Evolutionary conservation across 148 eudicot species (phyloP).

Genomic region (Rhododendron simsii): DNA sequence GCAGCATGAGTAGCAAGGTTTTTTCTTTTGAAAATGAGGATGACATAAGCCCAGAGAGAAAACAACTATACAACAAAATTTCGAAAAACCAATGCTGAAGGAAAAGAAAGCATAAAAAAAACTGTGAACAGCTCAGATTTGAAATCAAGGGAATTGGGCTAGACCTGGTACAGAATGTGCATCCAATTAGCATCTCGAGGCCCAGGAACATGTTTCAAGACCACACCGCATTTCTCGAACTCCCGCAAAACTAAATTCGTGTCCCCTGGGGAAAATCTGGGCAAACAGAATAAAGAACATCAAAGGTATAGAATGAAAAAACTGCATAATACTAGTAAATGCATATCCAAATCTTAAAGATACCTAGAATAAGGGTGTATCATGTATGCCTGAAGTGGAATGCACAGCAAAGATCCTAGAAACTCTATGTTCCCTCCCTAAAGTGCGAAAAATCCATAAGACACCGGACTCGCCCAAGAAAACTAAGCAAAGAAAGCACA

Average conservation of each 20-base stretch:
- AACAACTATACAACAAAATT: not conserved
- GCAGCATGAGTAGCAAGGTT: not conserved
- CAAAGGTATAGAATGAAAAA: conserved; percentile 2
- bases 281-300: conserved; percentile 1
- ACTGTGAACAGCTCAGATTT: no score
- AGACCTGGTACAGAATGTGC: conserved; percentile 91
- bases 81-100: not conserved
- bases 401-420: not conserved
- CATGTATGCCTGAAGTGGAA: not conserved
- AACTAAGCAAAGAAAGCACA: not conserved
- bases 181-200: conserved; percentile 98
- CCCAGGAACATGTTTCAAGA: conserved; percentile 84
- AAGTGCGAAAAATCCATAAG: not conserved
- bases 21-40: not conserved
- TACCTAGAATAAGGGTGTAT: not conserved
- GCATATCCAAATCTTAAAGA: not conserved
- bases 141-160: not conserved
- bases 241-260: conserved; percentile 88
- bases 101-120: not conserved
- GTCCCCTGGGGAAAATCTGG: conserved; percentile 85
- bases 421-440: not conserved
- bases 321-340: not conserved
- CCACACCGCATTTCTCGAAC: conserved; percentile 90
- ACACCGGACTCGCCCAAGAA: not conserved
- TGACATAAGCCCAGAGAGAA: not conserved